Conservation (phyloP, 2,329 filamentous ascomycete genomes). For the Calonectria multiphialidica region DNA sequence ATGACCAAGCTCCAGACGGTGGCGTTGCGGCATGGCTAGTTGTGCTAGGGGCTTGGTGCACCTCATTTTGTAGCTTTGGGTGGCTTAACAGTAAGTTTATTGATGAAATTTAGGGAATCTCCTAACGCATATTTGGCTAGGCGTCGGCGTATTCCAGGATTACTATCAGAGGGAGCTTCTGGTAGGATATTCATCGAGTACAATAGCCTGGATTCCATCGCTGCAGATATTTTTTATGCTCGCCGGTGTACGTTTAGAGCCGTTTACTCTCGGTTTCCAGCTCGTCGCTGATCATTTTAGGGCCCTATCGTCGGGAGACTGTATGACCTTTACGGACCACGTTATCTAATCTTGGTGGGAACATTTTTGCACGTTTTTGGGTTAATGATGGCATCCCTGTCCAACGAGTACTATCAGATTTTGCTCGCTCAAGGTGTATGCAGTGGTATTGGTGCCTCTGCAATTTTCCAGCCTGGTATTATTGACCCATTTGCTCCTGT, state of each 20-base stretch:
- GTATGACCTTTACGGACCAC: conserved; percentile 73
- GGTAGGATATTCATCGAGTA: conserved; percentile 60
- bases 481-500: background rate
- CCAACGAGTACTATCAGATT: conserved; percentile 54
- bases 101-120: too few species aligned
- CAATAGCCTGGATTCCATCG: conserved; percentile 70
- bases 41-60: conserved; percentile 53
- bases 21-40: conserved; percentile 50
- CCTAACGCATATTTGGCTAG: conserved; percentile 25
- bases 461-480: conserved; percentile 48
- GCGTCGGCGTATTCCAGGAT: conserved; percentile 65
- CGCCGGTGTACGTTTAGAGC: conserved; percentile 46
- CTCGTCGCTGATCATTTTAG: conserved; percentile 31
- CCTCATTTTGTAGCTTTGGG: conserved; percentile 53
- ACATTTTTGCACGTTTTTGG: conserved; percentile 70
- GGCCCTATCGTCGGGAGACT: conserved; percentile 72
- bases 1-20: conserved; percentile 29
- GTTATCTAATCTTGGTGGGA: conserved; percentile 64
- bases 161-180: conserved; percentile 66
- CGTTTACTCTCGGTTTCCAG: background rate
- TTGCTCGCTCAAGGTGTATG: conserved; percentile 54
- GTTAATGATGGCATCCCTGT: conserved; percentile 71
- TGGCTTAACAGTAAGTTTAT: conserved; percentile 56
- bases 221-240: conserved; percentile 67
- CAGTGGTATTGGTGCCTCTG: conserved; percentile 49